Conservation (phyloP, 2,329 filamentous ascomycete species). For the Paraphoma sp. region DNA sequence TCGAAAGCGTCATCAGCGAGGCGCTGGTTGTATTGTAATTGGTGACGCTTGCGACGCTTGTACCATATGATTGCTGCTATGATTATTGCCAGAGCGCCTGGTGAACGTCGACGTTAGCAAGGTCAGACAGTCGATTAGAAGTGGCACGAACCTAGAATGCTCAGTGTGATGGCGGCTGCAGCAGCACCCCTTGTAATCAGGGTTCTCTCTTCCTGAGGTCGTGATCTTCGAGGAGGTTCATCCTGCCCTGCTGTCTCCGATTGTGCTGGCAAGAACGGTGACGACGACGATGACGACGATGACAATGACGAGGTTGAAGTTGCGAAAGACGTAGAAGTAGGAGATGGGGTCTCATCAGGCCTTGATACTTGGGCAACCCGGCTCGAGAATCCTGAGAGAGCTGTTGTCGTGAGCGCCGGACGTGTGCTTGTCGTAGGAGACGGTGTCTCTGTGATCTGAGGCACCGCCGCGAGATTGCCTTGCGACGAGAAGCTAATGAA, state of each 20-base stretch:
- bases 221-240: conserved; percentile 9
- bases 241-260: conserved; percentile 8
- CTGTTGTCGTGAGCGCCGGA: neutral
- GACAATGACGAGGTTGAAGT: neutral
- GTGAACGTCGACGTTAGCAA: conserved; percentile 5
- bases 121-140: neutral
- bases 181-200: conserved; percentile 37
- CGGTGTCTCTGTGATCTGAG: conserved; percentile 11
- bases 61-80: conserved; percentile 31
- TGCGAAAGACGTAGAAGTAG: neutral
- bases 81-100: conserved; percentile 37
- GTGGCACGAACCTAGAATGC: conserved; percentile 34
- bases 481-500: conserved; percentile 10
- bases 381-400: neutral
- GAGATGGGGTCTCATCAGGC: neutral
- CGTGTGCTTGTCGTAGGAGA: conserved; percentile 1
- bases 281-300: too few relatives aligned
- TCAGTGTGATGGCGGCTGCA: conserved; percentile 39
- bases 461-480: conserved; percentile 14
- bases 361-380: neutral
- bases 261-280: conserved; percentile 1
- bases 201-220: conserved; percentile 11
- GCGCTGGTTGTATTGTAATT: conserved; percentile 15
- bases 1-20: conserved; percentile 35
- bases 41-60: conserved; percentile 16